Conservation (phyloP, 176 grass and related monocot species). For the Zizania latifolia region DNA sequence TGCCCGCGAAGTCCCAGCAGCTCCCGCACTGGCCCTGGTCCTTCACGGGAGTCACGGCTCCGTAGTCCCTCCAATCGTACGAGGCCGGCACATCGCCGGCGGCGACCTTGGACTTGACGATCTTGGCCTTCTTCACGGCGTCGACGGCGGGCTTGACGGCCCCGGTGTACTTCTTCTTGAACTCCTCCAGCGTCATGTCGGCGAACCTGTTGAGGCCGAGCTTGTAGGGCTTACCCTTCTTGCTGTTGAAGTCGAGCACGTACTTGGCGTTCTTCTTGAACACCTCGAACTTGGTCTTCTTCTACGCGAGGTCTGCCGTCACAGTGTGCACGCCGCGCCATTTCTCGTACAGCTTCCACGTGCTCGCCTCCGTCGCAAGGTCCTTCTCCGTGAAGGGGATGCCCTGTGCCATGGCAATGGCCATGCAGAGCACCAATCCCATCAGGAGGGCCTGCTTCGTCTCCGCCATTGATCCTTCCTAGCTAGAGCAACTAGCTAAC, state of each 20-base stretch:
- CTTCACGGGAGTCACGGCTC: too few species aligned
- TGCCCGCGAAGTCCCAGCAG: too few species aligned
- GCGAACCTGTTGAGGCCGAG: conserved; percentile 39
- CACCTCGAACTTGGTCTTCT: conserved; percentile 13
- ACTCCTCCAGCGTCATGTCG: conserved; percentile 31
- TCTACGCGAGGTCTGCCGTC: not conserved
- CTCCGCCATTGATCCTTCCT: too few species aligned
- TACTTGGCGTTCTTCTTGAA: conserved; percentile 40
- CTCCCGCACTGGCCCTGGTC: too few species aligned
- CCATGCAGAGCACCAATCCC: not conserved
- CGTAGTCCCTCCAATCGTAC: too few species aligned
- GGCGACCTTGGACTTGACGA: too few species aligned
- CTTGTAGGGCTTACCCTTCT: conserved; percentile 9
- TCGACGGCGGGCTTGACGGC: too few species aligned
- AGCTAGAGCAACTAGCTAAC: too few species aligned
- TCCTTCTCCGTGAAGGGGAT: conserved; percentile 39
- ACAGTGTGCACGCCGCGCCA: conserved; percentile 17
- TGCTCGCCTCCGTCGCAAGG: conserved; percentile 24
- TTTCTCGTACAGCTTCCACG: conserved; percentile 22
- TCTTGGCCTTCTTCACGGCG: too few species aligned
- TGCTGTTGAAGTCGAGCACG: conserved; percentile 35
- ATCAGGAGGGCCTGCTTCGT: not conserved
- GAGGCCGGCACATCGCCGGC: not conserved
- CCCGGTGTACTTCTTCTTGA: conserved; percentile 14
- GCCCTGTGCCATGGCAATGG: too few species aligned